phyloP scores from a whole-genome alignment of 352 stramenopile species.

The Phytophthora fragariaefolia region DNA sequence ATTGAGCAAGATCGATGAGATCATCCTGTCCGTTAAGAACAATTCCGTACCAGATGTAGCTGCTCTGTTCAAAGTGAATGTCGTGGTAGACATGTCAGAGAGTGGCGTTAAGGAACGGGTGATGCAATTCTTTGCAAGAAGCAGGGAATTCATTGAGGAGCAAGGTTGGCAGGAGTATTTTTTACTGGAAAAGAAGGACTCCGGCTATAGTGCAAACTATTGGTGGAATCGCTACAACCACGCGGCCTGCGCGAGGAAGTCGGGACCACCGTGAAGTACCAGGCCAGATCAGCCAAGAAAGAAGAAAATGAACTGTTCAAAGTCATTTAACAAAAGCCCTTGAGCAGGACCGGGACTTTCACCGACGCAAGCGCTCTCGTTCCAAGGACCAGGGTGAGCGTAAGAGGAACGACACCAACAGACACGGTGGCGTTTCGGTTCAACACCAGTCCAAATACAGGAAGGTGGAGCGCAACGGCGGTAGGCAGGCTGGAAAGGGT shows the following conservation, averaged over 20 bases:
- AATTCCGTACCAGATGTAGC: slow-evolving; percentile 19
- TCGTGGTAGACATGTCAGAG: slow-evolving; percentile 11
- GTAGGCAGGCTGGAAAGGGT: background rate
- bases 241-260: slow-evolving; percentile 16
- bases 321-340: slow-evolving; percentile 13
- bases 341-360: slow-evolving; percentile 25
- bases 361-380: slow-evolving; percentile 15
- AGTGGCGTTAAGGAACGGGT: slow-evolving; percentile 17
- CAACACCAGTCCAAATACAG: slow-evolving; percentile 1
- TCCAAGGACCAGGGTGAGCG: slow-evolving; percentile 3
- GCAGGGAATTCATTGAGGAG: slow-evolving; percentile 19
- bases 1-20: slow-evolving; percentile 22
- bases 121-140: slow-evolving; percentile 20
- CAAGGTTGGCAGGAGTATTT: slow-evolving; percentile 23
- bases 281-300: slow-evolving; percentile 11
- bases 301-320: slow-evolving; percentile 23
- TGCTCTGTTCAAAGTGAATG: slow-evolving; percentile 24
- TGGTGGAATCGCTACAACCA: slow-evolving; percentile 14
- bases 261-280: slow-evolving; percentile 15
- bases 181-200: slow-evolving; percentile 11
- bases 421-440: background rate
- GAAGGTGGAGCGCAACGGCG: background rate
- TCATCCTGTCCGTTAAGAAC: slow-evolving; percentile 26
- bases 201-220: slow-evolving; percentile 16
- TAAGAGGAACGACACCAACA: slow-evolving; percentile 4